Conservation (phyloP, 2,329 filamentous ascomycete species). For the Ophiocordyceps unilateralis region DNA sequence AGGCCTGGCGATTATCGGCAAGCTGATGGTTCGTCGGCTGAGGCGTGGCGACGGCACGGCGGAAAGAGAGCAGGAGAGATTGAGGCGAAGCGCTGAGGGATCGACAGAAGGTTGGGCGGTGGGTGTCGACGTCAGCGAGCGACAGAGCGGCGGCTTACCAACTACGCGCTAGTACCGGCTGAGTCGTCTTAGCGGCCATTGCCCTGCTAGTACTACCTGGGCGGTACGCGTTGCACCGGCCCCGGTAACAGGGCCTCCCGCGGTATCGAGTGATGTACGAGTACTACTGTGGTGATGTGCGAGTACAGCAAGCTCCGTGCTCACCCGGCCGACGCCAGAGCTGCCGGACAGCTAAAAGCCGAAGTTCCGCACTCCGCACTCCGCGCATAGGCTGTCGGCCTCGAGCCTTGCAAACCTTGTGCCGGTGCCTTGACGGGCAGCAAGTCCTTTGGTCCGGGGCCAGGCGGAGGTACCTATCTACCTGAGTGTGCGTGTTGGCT, state of each 20-base stretch:
- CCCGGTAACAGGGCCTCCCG: neutral
- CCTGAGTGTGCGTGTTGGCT: neutral
- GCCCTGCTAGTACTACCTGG: neutral
- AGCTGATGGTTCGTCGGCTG: neutral
- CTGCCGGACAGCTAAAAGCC: neutral
- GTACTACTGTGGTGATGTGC: neutral
- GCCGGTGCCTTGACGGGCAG: neutral
- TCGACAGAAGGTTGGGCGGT: constrained; percentile 1
- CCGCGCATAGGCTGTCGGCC: no score
- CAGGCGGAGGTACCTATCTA: neutral
- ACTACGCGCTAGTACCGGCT: neutral
- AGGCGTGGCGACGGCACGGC: neutral
- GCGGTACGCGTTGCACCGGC: neutral
- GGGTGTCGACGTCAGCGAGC: constrained; percentile 3
- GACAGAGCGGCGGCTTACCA: neutral
- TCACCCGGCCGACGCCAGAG: no score
- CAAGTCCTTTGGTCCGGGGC: neutral
- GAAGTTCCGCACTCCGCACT: neutral
- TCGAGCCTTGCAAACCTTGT: neutral
- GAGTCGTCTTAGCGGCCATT: neutral
- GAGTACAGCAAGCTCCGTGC: neutral
- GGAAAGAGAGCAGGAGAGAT: neutral
- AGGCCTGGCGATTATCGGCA: neutral
- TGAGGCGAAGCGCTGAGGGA: constrained; percentile 4
- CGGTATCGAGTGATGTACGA: neutral